These are phyloP conservation scores for Serendipita sp. DNA, from an alignment of 768 basidiomycete species.

Conservation along the genomic window DNA sequence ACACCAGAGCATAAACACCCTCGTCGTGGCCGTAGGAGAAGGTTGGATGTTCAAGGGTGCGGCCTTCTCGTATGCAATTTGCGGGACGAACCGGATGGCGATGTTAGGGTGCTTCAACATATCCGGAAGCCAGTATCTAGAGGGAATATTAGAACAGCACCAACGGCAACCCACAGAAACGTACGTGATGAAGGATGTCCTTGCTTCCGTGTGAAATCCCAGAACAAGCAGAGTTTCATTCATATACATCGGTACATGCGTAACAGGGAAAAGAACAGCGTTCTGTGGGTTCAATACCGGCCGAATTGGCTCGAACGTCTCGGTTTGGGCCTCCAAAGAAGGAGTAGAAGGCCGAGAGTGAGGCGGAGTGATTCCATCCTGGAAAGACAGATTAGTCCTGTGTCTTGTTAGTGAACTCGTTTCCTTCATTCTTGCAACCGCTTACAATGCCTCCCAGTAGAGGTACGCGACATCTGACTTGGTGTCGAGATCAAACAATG, in stretches of 20 bases:
- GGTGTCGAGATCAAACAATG: slow-evolving; percentile 18
- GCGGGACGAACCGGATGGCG: slow-evolving; percentile 32
- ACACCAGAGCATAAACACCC: slow-evolving; percentile 34
- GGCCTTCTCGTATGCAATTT: slow-evolving; percentile 26
- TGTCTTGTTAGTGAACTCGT: no score
- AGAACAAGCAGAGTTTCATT: slow-evolving; percentile 21
- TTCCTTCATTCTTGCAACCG: background rate
- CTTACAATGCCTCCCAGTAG: slow-evolving; percentile 23
- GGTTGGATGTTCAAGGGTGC: slow-evolving; percentile 26
- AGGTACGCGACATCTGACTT: slow-evolving; percentile 22
- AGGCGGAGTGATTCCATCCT: background rate
- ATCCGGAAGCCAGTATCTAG: slow-evolving; percentile 30
- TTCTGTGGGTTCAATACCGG: slow-evolving; percentile 10
- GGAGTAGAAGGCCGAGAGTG: background rate
- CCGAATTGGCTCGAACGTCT: slow-evolving; percentile 7
- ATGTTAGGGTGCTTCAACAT: slow-evolving; percentile 26
- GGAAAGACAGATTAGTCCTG: background rate
- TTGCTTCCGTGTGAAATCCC: slow-evolving; percentile 27
- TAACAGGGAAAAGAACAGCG: slow-evolving; percentile 20
- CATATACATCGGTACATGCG: slow-evolving; percentile 20
- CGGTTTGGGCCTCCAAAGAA: background rate
- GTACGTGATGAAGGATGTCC: slow-evolving; percentile 33
- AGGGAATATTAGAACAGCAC: background rate
- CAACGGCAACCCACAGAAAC: slow-evolving; percentile 3
- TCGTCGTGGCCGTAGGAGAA: slow-evolving; percentile 27